Conservation (phyloP, 805 yeast species). For the Sungouiozyma ichnusensis region DNA sequence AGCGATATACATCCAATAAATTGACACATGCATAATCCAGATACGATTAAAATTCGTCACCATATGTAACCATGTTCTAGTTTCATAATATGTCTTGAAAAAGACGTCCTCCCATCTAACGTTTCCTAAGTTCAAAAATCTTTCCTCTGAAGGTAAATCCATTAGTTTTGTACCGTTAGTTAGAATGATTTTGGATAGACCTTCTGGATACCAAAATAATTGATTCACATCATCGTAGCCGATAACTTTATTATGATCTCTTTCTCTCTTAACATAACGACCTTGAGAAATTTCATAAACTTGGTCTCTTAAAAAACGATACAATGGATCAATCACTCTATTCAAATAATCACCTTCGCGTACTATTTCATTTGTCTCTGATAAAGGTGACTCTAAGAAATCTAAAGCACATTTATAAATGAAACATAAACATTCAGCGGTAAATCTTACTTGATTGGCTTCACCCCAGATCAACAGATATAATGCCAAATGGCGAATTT, state of each 20-base stretch:
- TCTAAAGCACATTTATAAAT: constrained; percentile 84
- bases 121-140: constrained; percentile 81
- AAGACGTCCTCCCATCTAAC: constrained; percentile 85
- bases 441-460: constrained; percentile 73
- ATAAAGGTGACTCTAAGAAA: constrained; percentile 62
- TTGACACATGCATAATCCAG: constrained; percentile 84
- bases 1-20: constrained; percentile 92
- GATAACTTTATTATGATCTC: constrained; percentile 66
- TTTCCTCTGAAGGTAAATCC: constrained; percentile 80
- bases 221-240: constrained; percentile 98
- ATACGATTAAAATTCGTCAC: constrained; percentile 94
- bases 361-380: constrained; percentile 41
- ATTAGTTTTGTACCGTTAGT: constrained; percentile 88
- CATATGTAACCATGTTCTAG: constrained; percentile 94
- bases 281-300: constrained; percentile 75
- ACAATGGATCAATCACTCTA: constrained; percentile 85
- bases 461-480: constrained; percentile 83
- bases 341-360: constrained; percentile 84
- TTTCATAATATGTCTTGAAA: constrained; percentile 91
- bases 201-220: constrained; percentile 98
- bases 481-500: constrained; percentile 56
- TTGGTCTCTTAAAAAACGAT: constrained; percentile 66
- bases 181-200: constrained; percentile 82
- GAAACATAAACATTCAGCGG: constrained; percentile 84
- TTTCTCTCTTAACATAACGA: constrained; percentile 73